Conservation (phyloP, 768 basidiomycete species). For the Tulasnella sp. region DNA sequence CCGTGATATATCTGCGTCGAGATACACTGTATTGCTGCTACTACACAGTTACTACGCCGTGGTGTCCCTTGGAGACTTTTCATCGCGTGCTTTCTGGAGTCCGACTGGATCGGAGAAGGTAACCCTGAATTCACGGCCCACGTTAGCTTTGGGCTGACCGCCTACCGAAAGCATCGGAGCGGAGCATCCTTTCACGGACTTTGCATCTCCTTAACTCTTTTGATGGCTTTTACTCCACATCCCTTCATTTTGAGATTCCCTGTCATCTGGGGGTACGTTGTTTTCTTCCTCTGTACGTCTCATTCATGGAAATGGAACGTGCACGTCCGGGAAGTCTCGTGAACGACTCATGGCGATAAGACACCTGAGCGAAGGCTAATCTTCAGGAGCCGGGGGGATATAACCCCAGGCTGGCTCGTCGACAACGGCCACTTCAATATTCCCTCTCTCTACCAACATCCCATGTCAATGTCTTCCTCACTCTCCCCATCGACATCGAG, state of each 20-base stretch:
- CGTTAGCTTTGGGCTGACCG: conserved; percentile 7
- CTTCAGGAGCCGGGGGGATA: neutral
- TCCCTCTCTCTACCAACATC: neutral
- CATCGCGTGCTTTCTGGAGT: neutral
- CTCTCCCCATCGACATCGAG: neutral
- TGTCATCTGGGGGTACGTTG: neutral
- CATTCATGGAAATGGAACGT: conserved; percentile 1
- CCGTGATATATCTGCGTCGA: neutral
- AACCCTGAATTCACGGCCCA: neutral
- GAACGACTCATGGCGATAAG: conserved; percentile 1
- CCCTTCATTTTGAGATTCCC: neutral
- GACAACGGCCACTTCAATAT: neutral
- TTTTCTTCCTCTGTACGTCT: neutral
- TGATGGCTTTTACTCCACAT: neutral
- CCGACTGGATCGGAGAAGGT: conserved; percentile 8
- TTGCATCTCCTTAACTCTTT: neutral
- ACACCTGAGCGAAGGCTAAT: neutral
- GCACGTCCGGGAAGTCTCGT: neutral
- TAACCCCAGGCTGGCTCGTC: neutral
- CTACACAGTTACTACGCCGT: neutral
- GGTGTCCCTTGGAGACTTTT: neutral
- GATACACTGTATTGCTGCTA: neutral
- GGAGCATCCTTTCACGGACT: neutral
- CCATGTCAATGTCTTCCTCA: neutral
- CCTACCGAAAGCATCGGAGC: conserved; percentile 13